A percentile compares a stretch with the other conserved stretches of the same genome.
phyloP scores from a whole-genome alignment of 2,329 filamentous ascomycete species.

The Colletotrichum tropicicola region DNA sequence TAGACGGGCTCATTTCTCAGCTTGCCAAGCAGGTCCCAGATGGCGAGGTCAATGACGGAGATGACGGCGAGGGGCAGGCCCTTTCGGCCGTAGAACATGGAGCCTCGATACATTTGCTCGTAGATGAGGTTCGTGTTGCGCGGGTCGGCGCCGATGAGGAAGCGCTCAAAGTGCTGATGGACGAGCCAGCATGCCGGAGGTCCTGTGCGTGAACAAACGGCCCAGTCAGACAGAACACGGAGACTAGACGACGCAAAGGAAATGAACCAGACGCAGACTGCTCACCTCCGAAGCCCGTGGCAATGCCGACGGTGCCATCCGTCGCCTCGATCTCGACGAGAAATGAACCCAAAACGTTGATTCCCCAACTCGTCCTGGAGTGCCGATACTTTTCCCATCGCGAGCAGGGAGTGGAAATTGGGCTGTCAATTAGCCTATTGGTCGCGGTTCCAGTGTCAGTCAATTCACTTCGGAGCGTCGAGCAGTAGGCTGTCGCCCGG shows the following conservation, averaged over 20 bases:
- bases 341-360: slow-evolving; percentile 94
- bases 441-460: slow-evolving; percentile 46
- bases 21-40: slow-evolving; percentile 94
- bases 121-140: slow-evolving; percentile 92
- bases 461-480: neutral
- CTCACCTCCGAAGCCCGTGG: slow-evolving; percentile 87
- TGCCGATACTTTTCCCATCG: slow-evolving; percentile 88
- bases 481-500: neutral
- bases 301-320: slow-evolving; percentile 93
- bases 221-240: neutral
- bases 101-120: slow-evolving; percentile 95
- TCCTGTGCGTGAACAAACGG: slow-evolving; percentile 49
- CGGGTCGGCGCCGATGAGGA: slow-evolving; percentile 88
- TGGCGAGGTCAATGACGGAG: slow-evolving; percentile 89
- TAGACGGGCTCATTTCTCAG: slow-evolving; percentile 93
- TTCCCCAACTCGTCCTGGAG: slow-evolving; percentile 92
- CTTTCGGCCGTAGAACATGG: slow-evolving; percentile 97
- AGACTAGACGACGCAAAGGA: too few species aligned
- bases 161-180: slow-evolving; percentile 91
- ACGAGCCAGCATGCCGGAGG: slow-evolving; percentile 95
- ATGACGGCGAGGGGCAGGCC: slow-evolving; percentile 91
- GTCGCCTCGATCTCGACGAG: slow-evolving; percentile 88
- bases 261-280: neutral
- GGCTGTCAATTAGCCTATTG: slow-evolving; percentile 86
- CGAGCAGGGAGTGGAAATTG: slow-evolving; percentile 93